Conservation (phyloP, 768 basidiomycete genomes). For the Artomyces pyxidatus region DNA sequence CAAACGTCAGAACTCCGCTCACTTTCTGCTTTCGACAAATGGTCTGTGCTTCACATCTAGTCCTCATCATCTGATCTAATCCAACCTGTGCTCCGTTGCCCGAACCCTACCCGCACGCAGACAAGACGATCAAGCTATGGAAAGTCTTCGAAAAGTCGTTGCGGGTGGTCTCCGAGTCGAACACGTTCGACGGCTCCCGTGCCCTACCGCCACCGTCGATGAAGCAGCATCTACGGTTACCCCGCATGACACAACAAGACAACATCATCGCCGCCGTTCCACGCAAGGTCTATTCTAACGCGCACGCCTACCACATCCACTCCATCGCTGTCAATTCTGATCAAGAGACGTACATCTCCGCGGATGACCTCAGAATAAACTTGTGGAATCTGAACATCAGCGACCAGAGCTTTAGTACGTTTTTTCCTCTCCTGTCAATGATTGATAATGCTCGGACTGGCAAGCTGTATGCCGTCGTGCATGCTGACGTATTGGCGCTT, state of each 20-base stretch:
- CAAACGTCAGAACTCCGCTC: conserved; percentile 93
- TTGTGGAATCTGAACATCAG: conserved; percentile 98
- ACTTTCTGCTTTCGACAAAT: conserved; percentile 95
- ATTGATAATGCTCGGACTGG: background rate
- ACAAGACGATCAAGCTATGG: conserved; percentile 99
- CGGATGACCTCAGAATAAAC: conserved; percentile 97
- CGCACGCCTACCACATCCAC: conserved; percentile 99
- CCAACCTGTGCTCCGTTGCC: background rate
- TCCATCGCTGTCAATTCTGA: conserved; percentile 99
- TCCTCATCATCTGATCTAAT: conserved; percentile 1
- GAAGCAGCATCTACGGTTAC: conserved; percentile 66
- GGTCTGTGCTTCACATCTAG: conserved; percentile 41
- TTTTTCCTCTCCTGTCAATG: background rate
- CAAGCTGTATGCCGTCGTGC: background rate
- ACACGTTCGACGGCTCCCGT: conserved; percentile 77
- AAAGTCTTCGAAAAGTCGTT: conserved; percentile 99
- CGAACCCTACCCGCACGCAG: conserved; percentile 40
- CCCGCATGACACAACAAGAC: conserved; percentile 90
- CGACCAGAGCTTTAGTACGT: conserved; percentile 98
- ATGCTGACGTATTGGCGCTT: conserved; percentile 6
- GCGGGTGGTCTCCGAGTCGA: conserved; percentile 94
- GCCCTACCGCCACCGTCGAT: conserved; percentile 53
- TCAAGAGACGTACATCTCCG: conserved; percentile 98
- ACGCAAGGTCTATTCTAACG: conserved; percentile 97
- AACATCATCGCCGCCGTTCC: conserved; percentile 98